These are phyloP conservation scores for Pichia sp. DNA, from an alignment of 1,139 yeast species.

Conservation along the genomic window DNA sequence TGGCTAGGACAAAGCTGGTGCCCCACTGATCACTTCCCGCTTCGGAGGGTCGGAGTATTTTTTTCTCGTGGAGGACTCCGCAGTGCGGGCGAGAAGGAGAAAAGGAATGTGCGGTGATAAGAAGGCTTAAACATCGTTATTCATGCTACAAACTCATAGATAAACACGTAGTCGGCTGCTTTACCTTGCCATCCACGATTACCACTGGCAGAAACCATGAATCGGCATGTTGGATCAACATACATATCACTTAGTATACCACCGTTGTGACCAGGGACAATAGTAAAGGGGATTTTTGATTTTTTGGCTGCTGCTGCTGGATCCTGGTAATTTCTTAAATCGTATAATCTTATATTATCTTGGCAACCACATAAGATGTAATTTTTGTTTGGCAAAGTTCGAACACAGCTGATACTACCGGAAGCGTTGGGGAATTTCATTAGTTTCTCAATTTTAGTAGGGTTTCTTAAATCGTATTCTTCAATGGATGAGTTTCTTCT, in stretches of 20 bases:
- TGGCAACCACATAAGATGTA: conserved; percentile 82
- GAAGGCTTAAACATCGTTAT: not conserved
- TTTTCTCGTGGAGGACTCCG: not conserved
- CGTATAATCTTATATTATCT: conserved; percentile 85
- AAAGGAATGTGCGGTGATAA: not conserved
- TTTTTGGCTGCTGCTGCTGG: conserved; percentile 30
- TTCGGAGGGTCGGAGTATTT: not conserved
- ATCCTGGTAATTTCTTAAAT: conserved; percentile 48
- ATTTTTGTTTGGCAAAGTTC: conserved; percentile 73
- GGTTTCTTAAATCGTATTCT: conserved; percentile 59
- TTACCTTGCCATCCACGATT: conserved; percentile 91
- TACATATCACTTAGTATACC: conserved; percentile 51
- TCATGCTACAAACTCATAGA: conserved; percentile 54
- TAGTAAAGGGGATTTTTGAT: conserved; percentile 49
- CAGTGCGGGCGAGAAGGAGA: not conserved
- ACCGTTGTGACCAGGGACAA: conserved; percentile 58
- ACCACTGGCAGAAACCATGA: conserved; percentile 88
- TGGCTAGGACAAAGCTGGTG: not conserved
- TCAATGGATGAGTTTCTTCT: conserved; percentile 86
- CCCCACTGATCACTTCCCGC: not conserved
- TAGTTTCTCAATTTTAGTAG: conserved; percentile 41
- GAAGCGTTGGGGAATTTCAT: conserved; percentile 79
- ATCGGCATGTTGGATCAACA: conserved; percentile 82
- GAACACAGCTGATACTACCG: conserved; percentile 83
- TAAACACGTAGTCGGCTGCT: conserved; percentile 70